Evolutionary conservation across 768 basidiomycete genomes (phyloP), one percentile per base, ranked within the genome.

Genomic region (Boletales sp.): DNA sequence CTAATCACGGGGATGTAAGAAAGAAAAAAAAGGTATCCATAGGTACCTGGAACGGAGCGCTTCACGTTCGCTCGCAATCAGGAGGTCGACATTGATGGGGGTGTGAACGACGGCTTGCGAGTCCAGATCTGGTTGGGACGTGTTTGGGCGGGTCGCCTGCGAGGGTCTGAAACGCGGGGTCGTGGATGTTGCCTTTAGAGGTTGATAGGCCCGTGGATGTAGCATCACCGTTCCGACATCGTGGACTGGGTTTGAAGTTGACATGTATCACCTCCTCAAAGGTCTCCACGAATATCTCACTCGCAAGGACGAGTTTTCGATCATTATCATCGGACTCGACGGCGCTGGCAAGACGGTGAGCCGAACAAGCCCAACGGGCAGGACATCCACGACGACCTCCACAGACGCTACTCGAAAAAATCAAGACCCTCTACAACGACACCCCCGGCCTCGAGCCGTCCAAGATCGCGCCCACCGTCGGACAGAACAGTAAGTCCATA

Each of bases 381-480:
- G 7, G 44, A 24, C n/a, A 17, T 36, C 15, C 21, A 14, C 27
- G 44, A 45, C 5, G 15, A 3, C 15, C 14, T 47, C 15, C 29
- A 29, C 17, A 94, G 90, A 93, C 90, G 0, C 72, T 94, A 53
- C 74, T 97, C 38, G 94, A 97, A 74, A 88, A 86, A 67, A 94
- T 97, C 50, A 98, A 97, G 76, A 92, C 90, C 1, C 70, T 90
- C 0, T 97, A 94, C 65, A 95, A 86, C 64, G 82, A 88, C 35
- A 81, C 79, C 0, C 93, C 94, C 0, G 91, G 90, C 0, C 79
- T 97, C n/a, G 75, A 88, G 34, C 86, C 94, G 0, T 87, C 92
- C 58, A 97, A 93, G 72, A 97, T 99, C 58, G 91, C 80, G 0
- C 97, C 97, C 2, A 99, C 97, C 0, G 89, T 99, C 4, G 97